These are phyloP conservation scores for Lenzites betulinus DNA, from an alignment of 768 basidiomycete genomes.

Conservation along the genomic window DNA sequence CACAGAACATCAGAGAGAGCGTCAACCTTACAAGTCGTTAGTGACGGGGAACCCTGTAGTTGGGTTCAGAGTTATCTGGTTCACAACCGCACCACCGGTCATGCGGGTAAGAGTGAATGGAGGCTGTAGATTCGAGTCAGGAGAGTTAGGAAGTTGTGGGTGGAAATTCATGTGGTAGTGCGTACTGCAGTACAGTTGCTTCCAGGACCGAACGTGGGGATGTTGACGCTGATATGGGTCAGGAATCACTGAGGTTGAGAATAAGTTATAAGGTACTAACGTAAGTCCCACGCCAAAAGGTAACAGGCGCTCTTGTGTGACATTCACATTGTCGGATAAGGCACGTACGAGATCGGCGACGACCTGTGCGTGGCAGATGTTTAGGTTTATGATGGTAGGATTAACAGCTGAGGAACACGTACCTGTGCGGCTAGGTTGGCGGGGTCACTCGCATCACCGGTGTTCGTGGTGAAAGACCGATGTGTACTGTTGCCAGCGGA, in stretches of 20 bases:
- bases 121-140: constrained; percentile 21
- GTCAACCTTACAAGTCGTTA: constrained; percentile 21
- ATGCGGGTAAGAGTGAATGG: constrained; percentile 34
- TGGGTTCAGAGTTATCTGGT: constrained; percentile 28
- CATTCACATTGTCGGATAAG: constrained; percentile 26
- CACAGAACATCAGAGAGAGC: not conserved
- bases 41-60: constrained; percentile 30
- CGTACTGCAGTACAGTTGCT: constrained; percentile 27
- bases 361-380: not conserved
- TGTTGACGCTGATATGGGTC: constrained; percentile 24
- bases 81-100: constrained; percentile 31
- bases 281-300: constrained; percentile 33
- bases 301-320: constrained; percentile 26
- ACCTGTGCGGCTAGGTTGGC: constrained; percentile 32
- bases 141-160: too few species aligned
- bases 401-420: not conserved
- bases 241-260: not conserved
- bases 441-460: constrained; percentile 27
- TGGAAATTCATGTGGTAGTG: not conserved
- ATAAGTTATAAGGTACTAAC: constrained; percentile 14
- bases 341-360: constrained; percentile 32
- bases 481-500: constrained; percentile 34
- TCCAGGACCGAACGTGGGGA: constrained; percentile 29
- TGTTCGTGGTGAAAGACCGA: constrained; percentile 34
- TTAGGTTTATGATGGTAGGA: not conserved